phyloP scores from a whole-genome alignment of 345 rosid species.

The Eutrema heterophyllum region DNA sequence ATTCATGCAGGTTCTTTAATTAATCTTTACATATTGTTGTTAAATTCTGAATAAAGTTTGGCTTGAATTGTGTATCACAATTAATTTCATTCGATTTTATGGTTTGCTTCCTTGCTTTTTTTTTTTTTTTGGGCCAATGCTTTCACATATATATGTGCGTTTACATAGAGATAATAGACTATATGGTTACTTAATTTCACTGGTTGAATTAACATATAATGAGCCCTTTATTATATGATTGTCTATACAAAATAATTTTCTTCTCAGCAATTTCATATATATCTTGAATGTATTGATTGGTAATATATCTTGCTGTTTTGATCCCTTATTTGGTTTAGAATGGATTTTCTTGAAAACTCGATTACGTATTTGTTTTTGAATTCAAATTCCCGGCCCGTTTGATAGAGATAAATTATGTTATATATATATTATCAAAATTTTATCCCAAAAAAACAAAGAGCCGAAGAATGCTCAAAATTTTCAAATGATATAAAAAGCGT shows the following conservation, averaged over 20 bases:
- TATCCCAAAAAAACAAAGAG: not conserved
- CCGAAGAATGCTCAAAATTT: not conserved
- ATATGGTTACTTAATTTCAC: not conserved
- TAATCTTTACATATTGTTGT: constrained; percentile 1
- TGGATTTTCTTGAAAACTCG: not conserved
- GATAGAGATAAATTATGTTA: not conserved
- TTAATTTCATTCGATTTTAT: constrained; percentile 15
- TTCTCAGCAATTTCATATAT: not conserved
- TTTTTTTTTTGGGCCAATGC: too few relatives aligned
- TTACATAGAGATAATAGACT: not conserved
- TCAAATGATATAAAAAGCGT: not conserved
- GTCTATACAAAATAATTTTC: not conserved
- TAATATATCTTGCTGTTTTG: not conserved
- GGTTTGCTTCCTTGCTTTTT: not conserved
- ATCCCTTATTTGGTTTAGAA: not conserved
- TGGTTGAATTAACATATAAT: not conserved
- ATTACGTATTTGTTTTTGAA: not conserved
- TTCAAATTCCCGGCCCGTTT: not conserved
- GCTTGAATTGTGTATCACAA: constrained; percentile 15
- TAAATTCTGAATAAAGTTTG: constrained; percentile 10
- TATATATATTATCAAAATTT: not conserved
- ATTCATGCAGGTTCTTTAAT: constrained; percentile 18
- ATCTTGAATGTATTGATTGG: not conserved
- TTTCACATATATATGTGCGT: not conserved
- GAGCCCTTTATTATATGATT: not conserved